Conservation (phyloP, 2,329 filamentous ascomycete species). For the Verticillium albo-atrum region DNA sequence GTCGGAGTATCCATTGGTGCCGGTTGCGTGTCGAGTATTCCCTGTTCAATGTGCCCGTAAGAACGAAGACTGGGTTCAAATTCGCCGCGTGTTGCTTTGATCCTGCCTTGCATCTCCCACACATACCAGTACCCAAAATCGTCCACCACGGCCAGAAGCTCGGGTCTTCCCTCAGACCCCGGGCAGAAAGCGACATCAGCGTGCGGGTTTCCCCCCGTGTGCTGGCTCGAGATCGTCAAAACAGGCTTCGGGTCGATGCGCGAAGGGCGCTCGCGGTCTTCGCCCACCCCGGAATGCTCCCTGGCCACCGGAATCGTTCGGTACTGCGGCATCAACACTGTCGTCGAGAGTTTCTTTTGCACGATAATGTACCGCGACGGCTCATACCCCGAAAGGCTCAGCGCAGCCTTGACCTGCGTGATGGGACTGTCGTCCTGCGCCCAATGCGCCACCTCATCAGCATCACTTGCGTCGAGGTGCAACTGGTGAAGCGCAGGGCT, state of each 20-base stretch:
- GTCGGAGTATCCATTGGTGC: background rate
- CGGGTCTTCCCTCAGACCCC: slow-evolving; percentile 36
- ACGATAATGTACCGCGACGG: slow-evolving; percentile 47
- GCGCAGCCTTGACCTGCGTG: slow-evolving; percentile 44
- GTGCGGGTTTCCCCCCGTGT: slow-evolving; percentile 52
- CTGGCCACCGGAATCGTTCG: slow-evolving; percentile 28
- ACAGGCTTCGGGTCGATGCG: slow-evolving; percentile 53
- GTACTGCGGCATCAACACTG: slow-evolving; percentile 47
- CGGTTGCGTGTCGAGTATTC: slow-evolving; percentile 27
- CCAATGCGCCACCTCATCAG: slow-evolving; percentile 50
- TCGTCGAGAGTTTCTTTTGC: slow-evolving; percentile 47
- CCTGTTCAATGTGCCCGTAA: slow-evolving; percentile 40
- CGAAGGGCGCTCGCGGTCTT: slow-evolving; percentile 30
- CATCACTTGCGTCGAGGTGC: slow-evolving; percentile 32
- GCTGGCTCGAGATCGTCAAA: slow-evolving; percentile 42
- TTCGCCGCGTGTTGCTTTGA: slow-evolving; percentile 25
- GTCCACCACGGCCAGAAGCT: slow-evolving; percentile 64
- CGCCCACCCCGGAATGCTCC: background rate
- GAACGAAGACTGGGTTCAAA: slow-evolving; percentile 26
- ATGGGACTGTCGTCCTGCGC: slow-evolving; percentile 46
- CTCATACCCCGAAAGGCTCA: slow-evolving; percentile 29
- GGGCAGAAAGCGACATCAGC: slow-evolving; percentile 64
- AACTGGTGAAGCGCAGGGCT: slow-evolving; percentile 43
- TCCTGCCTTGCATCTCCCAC: slow-evolving; percentile 51
- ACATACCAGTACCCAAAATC: slow-evolving; percentile 62